These are phyloP conservation scores for Escallonia rubra DNA, from an alignment of 129 eudicot genomes.

Conservation along the genomic window DNA sequence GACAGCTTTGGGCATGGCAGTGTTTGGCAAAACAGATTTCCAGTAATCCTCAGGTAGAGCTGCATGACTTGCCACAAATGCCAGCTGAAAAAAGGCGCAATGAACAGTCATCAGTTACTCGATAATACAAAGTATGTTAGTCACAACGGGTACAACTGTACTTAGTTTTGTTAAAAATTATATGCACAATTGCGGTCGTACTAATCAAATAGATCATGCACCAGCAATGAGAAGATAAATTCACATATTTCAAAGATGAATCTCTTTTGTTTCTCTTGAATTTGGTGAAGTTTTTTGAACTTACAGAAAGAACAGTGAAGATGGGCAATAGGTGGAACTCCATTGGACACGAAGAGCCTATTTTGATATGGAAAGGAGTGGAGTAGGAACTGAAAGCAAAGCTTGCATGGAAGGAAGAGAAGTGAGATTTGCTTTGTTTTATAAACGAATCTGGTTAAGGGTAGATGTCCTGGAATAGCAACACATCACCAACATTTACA, in stretches of 20 bases:
- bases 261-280: no score
- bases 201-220: no score
- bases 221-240: no score
- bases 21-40: constrained; percentile 33
- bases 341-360: constrained; percentile 9
- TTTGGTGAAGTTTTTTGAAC: neutral
- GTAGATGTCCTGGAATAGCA: constrained; percentile 8
- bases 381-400: neutral
- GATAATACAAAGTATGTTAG: no score
- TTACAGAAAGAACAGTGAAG: constrained; percentile 24
- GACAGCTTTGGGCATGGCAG: constrained; percentile 38
- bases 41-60: constrained; percentile 25
- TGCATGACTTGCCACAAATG: constrained; percentile 39
- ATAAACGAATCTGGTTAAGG: neutral
- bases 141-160: neutral
- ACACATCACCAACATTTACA: constrained; percentile 16
- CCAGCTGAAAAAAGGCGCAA: constrained; percentile 24
- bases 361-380: no score
- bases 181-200: neutral
- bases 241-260: no score
- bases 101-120: neutral
- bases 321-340: constrained; percentile 15
- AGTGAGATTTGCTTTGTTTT: neutral
- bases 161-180: neutral
- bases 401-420: constrained; percentile 1